Conservation (phyloP, 257 asterid genomes). For the Orobanche coerulescens region DNA sequence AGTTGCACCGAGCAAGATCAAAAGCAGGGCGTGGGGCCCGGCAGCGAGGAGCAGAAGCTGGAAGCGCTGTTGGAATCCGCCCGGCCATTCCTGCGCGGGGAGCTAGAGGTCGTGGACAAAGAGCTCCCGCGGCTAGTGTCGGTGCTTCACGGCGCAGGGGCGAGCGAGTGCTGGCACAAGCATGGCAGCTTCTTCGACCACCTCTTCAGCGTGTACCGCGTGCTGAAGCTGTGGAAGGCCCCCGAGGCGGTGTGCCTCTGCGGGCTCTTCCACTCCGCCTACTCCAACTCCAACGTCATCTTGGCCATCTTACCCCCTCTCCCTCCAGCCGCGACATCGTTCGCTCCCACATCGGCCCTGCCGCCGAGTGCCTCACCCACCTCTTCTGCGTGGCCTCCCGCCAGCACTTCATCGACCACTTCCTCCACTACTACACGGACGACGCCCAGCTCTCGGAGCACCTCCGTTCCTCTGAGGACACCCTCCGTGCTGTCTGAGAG, state of each 20-base stretch:
- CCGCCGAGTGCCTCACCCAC: conserved; percentile 59
- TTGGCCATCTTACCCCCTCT: conserved; percentile 68
- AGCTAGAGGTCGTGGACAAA: conserved; percentile 36
- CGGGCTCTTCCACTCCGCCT: conserved; percentile 73
- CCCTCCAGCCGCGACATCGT: conserved; percentile 49
- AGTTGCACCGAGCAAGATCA: too few relatives aligned
- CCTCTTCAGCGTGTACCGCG: conserved; percentile 47
- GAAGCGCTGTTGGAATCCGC: conserved; percentile 34
- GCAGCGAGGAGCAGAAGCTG: too few relatives aligned
- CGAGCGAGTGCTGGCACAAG: conserved; percentile 82
- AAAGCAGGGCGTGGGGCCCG: too few relatives aligned
- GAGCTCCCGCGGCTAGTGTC: conserved; percentile 45
- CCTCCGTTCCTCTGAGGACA: too few relatives aligned
- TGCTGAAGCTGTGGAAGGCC: conserved; percentile 60
- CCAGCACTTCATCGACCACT: too few relatives aligned
- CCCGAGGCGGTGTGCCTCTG: conserved; percentile 61
- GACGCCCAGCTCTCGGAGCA: too few relatives aligned
- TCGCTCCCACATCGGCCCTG: conserved; percentile 43
- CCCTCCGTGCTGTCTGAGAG: too few relatives aligned
- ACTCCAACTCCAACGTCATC: conserved; percentile 65
- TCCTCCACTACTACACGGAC: too few relatives aligned
- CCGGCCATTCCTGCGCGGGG: conserved; percentile 61
- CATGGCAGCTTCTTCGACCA: conserved; percentile 62
- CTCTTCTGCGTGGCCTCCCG: too few relatives aligned
- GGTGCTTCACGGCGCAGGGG: conserved; percentile 51